A percentile compares a stretch with the other conserved stretches of the same genome.
Conservation (phyloP, 75 land plant genomes). For the Picea glauca region DNA sequence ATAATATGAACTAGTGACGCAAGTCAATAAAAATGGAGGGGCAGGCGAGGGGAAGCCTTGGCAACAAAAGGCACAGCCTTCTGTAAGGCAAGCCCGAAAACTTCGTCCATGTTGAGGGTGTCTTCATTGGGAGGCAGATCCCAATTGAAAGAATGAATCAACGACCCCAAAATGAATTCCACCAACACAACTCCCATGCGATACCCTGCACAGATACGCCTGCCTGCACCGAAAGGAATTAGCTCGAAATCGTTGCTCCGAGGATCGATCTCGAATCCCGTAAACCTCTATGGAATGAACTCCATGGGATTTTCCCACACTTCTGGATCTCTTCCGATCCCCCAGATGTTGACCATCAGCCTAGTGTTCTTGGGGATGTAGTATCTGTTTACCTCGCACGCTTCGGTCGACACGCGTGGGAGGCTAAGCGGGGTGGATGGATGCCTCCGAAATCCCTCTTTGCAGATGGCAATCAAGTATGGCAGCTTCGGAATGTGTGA, state of each 20-base stretch:
- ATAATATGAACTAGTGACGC: too few relatives aligned
- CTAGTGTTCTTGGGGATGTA: constrained; percentile 18
- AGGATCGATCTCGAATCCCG: constrained; percentile 17
- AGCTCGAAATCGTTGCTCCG: constrained; percentile 22
- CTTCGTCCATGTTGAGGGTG: constrained; percentile 24
- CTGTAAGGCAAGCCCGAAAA: too few relatives aligned
- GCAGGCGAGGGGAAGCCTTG: too few relatives aligned
- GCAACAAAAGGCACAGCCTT: too few relatives aligned
- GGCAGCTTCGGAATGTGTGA: constrained; percentile 4
- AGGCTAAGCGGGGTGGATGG: constrained; percentile 23
- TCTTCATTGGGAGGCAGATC: constrained; percentile 11
- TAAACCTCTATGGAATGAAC: constrained; percentile 36
- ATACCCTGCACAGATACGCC: constrained; percentile 34
- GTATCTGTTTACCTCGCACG: constrained; percentile 17
- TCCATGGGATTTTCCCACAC: constrained; percentile 23
- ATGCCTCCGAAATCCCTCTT: constrained; percentile 22
- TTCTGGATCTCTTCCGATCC: constrained; percentile 24
- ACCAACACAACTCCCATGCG: constrained; percentile 24
- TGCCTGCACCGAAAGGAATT: constrained; percentile 33
- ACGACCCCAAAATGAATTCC: constrained; percentile 12
- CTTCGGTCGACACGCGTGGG: constrained; percentile 12
- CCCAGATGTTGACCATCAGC: constrained; percentile 29
- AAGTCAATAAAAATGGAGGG: too few relatives aligned
- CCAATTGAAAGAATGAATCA: constrained; percentile 38
- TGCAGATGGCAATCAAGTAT: constrained; percentile 5